Evolutionary conservation across 2,329 filamentous ascomycete species (phyloP), one percentile per base, ranked within the genome.

Genomic region (Aspergillus piperis): DNA sequence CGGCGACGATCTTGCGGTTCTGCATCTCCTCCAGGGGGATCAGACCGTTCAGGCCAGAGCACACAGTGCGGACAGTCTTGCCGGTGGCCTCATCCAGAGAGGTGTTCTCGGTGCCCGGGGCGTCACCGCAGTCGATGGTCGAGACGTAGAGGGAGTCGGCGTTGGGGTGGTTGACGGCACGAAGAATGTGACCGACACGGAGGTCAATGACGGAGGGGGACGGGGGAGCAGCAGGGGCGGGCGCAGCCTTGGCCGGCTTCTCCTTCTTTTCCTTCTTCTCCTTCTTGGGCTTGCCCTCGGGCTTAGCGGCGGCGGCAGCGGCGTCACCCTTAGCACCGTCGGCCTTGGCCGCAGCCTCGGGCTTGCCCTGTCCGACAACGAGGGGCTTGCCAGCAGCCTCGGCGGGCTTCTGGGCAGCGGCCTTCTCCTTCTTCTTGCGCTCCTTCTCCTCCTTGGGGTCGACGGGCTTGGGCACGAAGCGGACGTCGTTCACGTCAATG

Each of bases 1-100:
- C 94, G 1, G 95, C 91, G 32, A 99, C 86, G 62, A 99, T 91
- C 81, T 96, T 96, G 76, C 95, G 91, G 73, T 88, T 88, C 78
- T 99, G 95, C 95, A 99, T 97, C 77, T 96, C 92, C 77, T 91
- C 92, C 50, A 99, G 84, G 0, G 95, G 95, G 1, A 99, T 81
- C 30, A 97, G 86, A 7, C 95, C 95, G 77, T 96, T 97, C 66
- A 99, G 85, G 27, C 95, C 95, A 1, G 95, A 98, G 86, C 95
- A 99, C 52, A 99, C 94, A 15, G 94, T 99, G 50, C 95, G 90
- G 70, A 93, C 92, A 47, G 94, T 84, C 80, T 96, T 91, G 63
- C 93, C 93, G 73, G 96, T 93, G 77, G 91, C 91, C 80, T 96
- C 92, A 57, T 81, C 78, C 59, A 78, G 60, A 69, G 87, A 86